Evolutionary conservation across 306 rosid species (phyloP).

Genomic region (Arachis hypogaea): DNA sequence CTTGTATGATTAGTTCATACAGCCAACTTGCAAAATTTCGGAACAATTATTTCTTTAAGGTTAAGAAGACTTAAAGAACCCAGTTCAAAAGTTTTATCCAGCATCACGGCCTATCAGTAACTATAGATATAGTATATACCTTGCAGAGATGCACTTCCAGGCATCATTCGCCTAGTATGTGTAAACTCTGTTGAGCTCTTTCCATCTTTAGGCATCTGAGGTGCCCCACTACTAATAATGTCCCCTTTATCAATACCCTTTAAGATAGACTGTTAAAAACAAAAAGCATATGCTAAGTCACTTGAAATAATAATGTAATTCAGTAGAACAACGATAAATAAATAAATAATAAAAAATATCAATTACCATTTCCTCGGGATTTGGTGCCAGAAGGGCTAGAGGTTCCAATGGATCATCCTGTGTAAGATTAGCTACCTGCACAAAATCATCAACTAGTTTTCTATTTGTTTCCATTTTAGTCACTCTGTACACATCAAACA

Average conservation of each 20-base stretch:
- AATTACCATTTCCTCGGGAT: conserved; percentile 85
- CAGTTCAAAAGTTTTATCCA: conserved; percentile 35
- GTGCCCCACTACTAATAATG: conserved; percentile 81
- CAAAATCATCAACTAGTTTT: conserved; percentile 65
- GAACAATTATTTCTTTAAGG: conserved; percentile 3
- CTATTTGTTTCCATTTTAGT: conserved; percentile 51
- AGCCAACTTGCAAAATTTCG: conserved; percentile 40
- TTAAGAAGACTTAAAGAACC: conserved; percentile 43
- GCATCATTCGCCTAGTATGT: conserved; percentile 72
- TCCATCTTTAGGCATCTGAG: conserved; percentile 83
- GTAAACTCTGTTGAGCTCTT: conserved; percentile 60
- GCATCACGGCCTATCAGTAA: conserved; percentile 25
- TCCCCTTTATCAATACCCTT: conserved; percentile 96
- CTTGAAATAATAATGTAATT: conserved; percentile 26
- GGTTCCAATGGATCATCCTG: conserved; percentile 80
- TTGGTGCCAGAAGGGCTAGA: conserved; percentile 65
- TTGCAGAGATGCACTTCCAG: conserved; percentile 53
- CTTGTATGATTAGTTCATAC: conserved; percentile 29
- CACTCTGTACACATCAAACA: conserved; percentile 79
- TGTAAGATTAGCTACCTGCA: conserved; percentile 67
- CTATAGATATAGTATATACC: conserved; percentile 25
- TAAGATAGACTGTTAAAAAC: conserved; percentile 61
- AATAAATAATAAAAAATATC: conserved; percentile 6
- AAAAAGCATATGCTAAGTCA: conserved; percentile 39
- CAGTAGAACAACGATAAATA: conserved; percentile 19